These are phyloP conservation scores for Pichia sp. DNA, from an alignment of 1,139 yeast species.

Conservation along the genomic window DNA sequence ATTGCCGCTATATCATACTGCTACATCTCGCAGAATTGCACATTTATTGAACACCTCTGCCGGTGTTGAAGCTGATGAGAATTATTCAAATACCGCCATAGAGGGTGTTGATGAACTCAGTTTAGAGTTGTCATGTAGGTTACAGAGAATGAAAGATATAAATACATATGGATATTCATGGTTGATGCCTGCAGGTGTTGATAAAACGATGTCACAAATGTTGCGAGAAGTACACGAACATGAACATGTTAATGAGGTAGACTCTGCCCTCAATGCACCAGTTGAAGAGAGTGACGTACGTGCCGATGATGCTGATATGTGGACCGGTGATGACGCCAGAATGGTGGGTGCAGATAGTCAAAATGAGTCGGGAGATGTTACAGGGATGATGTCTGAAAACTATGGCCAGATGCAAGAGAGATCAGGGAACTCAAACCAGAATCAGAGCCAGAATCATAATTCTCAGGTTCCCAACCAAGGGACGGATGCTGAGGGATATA, in stretches of 20 bases:
- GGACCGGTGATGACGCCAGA: background rate
- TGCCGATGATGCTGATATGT: background rate
- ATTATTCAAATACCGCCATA: conserved; percentile 1
- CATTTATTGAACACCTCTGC: background rate
- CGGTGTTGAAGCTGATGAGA: background rate
- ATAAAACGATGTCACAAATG: conserved; percentile 40
- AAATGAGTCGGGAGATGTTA: conserved; percentile 1
- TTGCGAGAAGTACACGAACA: conserved; percentile 21
- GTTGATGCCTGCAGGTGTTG: conserved; percentile 49
- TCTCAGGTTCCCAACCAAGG: background rate
- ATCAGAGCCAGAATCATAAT: background rate
- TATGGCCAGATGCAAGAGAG: conserved; percentile 9
- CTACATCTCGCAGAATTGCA: conserved; percentile 1
- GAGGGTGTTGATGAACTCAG: conserved; percentile 23
- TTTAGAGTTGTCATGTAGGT: conserved; percentile 18
- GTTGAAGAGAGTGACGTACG: background rate
- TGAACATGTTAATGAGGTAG: conserved; percentile 11
- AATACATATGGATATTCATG: conserved; percentile 42
- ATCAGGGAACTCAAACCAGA: too few relatives aligned
- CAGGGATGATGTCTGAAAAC: conserved; percentile 12
- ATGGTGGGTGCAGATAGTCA: background rate
- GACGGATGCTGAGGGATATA: background rate
- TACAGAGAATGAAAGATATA: conserved; percentile 35
- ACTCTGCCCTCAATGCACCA: conserved; percentile 13
- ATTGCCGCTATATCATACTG: conserved; percentile 7